phyloP scores from a whole-genome alignment of 768 basidiomycete genomes.

The Termitomyces sp. region DNA sequence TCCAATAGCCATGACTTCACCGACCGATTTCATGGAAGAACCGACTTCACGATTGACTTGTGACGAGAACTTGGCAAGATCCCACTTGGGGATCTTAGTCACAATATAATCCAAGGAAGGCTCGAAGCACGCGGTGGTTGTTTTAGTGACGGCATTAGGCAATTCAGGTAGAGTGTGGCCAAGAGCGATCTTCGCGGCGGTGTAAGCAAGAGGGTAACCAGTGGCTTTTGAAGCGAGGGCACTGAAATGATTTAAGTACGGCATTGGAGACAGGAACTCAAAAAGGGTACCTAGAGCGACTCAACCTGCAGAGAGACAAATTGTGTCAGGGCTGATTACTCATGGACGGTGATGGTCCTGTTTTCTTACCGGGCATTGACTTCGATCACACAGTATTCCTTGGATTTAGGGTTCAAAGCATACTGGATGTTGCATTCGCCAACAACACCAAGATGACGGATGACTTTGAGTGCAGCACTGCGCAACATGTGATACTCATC shows the following conservation, averaged over 20 bases:
- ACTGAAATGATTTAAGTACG: slow-evolving; percentile 31
- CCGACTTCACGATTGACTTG: slow-evolving; percentile 95
- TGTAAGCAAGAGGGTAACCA: slow-evolving; percentile 98
- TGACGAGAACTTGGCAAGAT: slow-evolving; percentile 93
- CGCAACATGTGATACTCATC: slow-evolving; percentile 99
- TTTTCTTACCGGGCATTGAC: slow-evolving; percentile 81
- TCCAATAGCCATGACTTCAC: slow-evolving; percentile 99
- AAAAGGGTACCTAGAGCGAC: slow-evolving; percentile 67
- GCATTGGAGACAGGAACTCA: neutral
- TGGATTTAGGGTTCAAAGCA: slow-evolving; percentile 87
- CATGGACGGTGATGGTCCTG: slow-evolving; percentile 1
- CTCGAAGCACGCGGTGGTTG: slow-evolving; percentile 98
- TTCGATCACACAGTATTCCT: slow-evolving; percentile 98
- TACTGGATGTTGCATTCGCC: slow-evolving; percentile 99
- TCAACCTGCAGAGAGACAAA: slow-evolving; percentile 39
- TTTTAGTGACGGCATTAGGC: slow-evolving; percentile 98
- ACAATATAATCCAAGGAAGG: slow-evolving; percentile 99
- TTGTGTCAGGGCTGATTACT: neutral
- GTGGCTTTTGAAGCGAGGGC: slow-evolving; percentile 98
- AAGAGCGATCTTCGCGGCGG: slow-evolving; percentile 97
- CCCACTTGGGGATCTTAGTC: slow-evolving; percentile 99
- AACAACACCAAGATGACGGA: slow-evolving; percentile 86
- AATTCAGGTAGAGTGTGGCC: slow-evolving; percentile 97
- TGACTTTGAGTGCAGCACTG: slow-evolving; percentile 94
- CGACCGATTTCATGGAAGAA: slow-evolving; percentile 98